Base-by-base conservation (phyloP, 2,329 filamentous ascomycete species). In the Cladobotryum protrusum region DNA sequence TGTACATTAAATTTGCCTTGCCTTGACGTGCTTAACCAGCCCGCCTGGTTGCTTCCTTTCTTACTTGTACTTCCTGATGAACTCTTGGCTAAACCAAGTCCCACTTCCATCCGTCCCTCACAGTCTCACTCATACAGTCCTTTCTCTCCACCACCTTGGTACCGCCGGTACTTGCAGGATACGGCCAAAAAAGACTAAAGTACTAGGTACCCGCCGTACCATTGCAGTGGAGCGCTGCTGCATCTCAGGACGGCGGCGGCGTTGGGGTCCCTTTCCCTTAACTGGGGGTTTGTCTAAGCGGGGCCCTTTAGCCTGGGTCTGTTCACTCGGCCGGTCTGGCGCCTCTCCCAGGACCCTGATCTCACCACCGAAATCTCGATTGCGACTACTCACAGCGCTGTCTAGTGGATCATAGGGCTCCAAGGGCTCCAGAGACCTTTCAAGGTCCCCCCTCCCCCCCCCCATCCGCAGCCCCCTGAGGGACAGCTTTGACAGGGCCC, bases 321-420 rank as follows among this genome's bases (percentile, higher is more conserved):
- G 36, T 41, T 32, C 39, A 9, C 14, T 36, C 36, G 36, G 35
- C 45, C 35, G 36, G 19, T 20, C 36, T 40, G 35, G 8, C 34
- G 35, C 15, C 20, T 40, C 29, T n/a, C 20, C 24, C 24, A 29
- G 36, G 52, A 62, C 62, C 62, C 58, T 62, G 59, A 63, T 61
- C 59, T 55, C 57, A 56, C 52, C 59, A 56, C 54, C 54, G 54
- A 54, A 59, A 61, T 61, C 62, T 65, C 63, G 62, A 66, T 66
- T 54, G 54, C 53, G 42, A 49, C 39, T 24, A 41, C 42, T 32
- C 42, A 49, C 24, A 36, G 48, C 49, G 49, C 46, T 49, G 54
- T 56, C 55, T 57, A 41, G 49, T 48, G 46, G 49, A 45, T 52
- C 49, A 48, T 36, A 35, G 36, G 49, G 49, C 24, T 43, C 41